Conservation (phyloP, 2,329 filamentous ascomycete genomes). For the Fusarium austroafricanum region DNA sequence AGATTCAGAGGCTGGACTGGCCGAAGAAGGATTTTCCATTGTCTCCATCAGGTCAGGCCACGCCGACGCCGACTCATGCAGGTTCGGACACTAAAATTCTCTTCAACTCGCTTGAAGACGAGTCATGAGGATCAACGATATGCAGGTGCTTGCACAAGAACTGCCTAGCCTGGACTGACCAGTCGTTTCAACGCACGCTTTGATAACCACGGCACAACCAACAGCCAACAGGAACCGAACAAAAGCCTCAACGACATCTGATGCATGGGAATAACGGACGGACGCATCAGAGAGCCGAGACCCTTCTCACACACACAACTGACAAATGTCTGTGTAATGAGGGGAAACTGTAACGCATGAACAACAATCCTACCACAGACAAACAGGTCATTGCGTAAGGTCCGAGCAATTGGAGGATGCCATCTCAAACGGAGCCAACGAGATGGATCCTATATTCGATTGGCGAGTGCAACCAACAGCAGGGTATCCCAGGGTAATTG, state of each 20-base stretch:
- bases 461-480: constrained; percentile 25
- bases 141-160: neutral
- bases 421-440: neutral
- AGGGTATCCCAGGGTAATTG: neutral
- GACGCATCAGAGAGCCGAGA: neutral
- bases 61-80: constrained; percentile 17
- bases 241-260: constrained; percentile 10
- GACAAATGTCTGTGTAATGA: constrained; percentile 23
- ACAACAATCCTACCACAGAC: neutral
- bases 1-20: neutral
- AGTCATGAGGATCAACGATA: constrained; percentile 9
- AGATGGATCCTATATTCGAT: constrained; percentile 15
- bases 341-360: neutral
- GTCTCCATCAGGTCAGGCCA: too few species aligned
- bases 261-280: neutral
- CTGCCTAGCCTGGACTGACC: neutral
- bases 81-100: constrained; percentile 7
- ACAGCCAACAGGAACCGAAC: neutral
- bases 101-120: constrained; percentile 6
- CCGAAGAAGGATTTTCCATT: too few species aligned
- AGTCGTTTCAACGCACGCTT: constrained; percentile 12
- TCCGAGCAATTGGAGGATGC: constrained; percentile 20
- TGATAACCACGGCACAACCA: too few species aligned
- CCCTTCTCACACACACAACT: neutral
- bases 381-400: neutral